A percentile compares a stretch with the other conserved stretches of the same genome.
Conservation (phyloP, 176 grass and related monocot species). For the Bothriochloa decipiens region DNA sequence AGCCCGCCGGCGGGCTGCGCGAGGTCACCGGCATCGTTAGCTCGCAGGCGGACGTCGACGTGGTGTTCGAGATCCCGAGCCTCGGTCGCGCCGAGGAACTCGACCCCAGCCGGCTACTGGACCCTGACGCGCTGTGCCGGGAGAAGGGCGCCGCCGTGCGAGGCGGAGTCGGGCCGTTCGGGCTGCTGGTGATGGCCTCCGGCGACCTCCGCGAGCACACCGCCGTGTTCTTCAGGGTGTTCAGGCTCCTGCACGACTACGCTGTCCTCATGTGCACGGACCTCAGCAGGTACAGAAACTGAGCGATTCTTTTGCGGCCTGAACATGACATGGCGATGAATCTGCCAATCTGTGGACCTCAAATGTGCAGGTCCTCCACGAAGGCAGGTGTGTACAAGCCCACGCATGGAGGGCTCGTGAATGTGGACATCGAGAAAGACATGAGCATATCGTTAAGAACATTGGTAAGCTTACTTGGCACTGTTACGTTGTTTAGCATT, state of each 20-base stretch:
- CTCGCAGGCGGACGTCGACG: constrained; percentile 65
- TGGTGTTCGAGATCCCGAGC: constrained; percentile 48
- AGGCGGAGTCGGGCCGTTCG: constrained; percentile 64
- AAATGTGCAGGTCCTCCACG: constrained; percentile 50
- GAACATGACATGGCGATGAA: neutral
- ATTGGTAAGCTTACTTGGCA: constrained; percentile 43
- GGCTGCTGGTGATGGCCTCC: constrained; percentile 57
- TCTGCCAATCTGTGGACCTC: neutral
- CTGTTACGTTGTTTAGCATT: neutral
- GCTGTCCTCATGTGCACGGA: constrained; percentile 73
- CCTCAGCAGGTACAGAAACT: constrained; percentile 47
- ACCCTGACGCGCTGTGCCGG: constrained; percentile 49
- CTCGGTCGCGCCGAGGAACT: constrained; percentile 42
- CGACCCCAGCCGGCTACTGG: constrained; percentile 38
- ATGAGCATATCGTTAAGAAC: constrained; percentile 69
- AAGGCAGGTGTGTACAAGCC: constrained; percentile 50
- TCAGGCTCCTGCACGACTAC: constrained; percentile 36
- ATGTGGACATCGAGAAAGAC: constrained; percentile 54
- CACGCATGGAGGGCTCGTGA: constrained; percentile 55
- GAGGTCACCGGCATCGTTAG: constrained; percentile 50
- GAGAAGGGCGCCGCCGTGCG: constrained; percentile 28
- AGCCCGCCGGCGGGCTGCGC: constrained; percentile 1
- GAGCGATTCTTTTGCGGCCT: neutral
- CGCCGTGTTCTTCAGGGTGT: constrained; percentile 63
- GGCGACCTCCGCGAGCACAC: constrained; percentile 58